A percentile compares a stretch with the other conserved stretches of the same genome.
phyloP scores from a whole-genome alignment of 2,329 filamentous ascomycete species.

The Escovopsis sp. region DNA sequence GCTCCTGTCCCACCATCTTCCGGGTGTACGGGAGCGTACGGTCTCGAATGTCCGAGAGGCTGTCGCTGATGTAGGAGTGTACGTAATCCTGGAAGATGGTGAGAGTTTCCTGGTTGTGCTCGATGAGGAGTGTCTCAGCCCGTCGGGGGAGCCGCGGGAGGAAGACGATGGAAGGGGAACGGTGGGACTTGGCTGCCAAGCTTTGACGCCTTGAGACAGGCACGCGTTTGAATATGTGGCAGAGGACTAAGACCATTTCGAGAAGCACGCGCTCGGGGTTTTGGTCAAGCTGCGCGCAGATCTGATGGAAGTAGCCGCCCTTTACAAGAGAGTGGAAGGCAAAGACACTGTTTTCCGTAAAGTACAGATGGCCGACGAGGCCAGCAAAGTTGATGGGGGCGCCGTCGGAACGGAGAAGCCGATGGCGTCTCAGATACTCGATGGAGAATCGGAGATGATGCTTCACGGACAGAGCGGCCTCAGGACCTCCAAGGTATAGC shows the following conservation, averaged over 20 bases:
- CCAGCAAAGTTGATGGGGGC: slow-evolving; percentile 58
- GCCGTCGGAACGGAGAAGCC: slow-evolving; percentile 46
- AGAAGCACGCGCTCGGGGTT: slow-evolving; percentile 35
- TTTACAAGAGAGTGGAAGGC: slow-evolving; percentile 63
- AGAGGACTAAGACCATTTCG: slow-evolving; percentile 53
- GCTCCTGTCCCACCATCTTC: slow-evolving; percentile 1
- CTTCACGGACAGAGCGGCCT: slow-evolving; percentile 52
- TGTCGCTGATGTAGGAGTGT: slow-evolving; percentile 50
- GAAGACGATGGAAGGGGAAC: slow-evolving; percentile 48
- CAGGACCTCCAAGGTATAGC: slow-evolving; percentile 54
- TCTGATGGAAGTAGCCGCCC: slow-evolving; percentile 49
- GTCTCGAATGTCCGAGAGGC: slow-evolving; percentile 38
- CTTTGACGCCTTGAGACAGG: slow-evolving; percentile 29
- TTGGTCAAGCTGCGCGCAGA: slow-evolving; percentile 43
- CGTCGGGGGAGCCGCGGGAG: slow-evolving; percentile 46
- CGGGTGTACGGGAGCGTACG: slow-evolving; percentile 41
- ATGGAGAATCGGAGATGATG: slow-evolving; percentile 72
- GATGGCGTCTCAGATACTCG: slow-evolving; percentile 58
- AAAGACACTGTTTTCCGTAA: slow-evolving; percentile 60
- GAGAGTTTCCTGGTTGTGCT: slow-evolving; percentile 52
- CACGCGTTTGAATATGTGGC: slow-evolving; percentile 54
- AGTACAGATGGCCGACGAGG: slow-evolving; percentile 58
- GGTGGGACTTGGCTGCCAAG: slow-evolving; percentile 33
- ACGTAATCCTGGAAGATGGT: slow-evolving; percentile 56
- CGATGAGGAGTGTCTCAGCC: slow-evolving; percentile 39